Evolutionary conservation across 257 asterid species (phyloP).

Genomic region (Przewalskia tangutica): DNA sequence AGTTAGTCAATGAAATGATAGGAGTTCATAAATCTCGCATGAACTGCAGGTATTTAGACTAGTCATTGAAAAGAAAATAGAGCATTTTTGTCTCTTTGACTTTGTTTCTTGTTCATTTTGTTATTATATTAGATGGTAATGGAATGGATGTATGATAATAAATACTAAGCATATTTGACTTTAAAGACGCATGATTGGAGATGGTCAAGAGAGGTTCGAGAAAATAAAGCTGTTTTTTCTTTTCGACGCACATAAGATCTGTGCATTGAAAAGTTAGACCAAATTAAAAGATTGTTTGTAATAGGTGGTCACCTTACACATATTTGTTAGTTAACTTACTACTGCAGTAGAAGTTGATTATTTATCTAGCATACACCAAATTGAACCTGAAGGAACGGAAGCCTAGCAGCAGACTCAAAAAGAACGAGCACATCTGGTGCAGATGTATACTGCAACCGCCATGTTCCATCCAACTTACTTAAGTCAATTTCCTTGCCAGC

Average conservation of each 20-base stretch:
- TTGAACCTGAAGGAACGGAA: constrained; percentile 67
- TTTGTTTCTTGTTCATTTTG: neutral
- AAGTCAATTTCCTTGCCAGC: constrained; percentile 54
- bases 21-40: neutral
- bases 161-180: neutral
- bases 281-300: neutral
- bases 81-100: neutral
- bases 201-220: neutral
- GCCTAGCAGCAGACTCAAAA: constrained; percentile 59
- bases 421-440: constrained; percentile 80
- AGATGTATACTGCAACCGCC: constrained; percentile 94
- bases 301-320: neutral
- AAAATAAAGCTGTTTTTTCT: neutral
- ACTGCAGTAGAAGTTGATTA: neutral
- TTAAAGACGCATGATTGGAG: neutral
- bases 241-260: neutral
- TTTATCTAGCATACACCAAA: constrained; percentile 5
- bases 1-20: neutral
- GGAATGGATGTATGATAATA: neutral
- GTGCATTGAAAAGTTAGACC: neutral
- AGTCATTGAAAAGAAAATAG: neutral
- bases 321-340: neutral
- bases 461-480: constrained; percentile 63
- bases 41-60: neutral
- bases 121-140: neutral